Evolutionary conservation across 257 asterid genomes (phyloP), one percentile per base, ranked within the genome.

Genomic region (Lithospermum erythrorhizon): DNA sequence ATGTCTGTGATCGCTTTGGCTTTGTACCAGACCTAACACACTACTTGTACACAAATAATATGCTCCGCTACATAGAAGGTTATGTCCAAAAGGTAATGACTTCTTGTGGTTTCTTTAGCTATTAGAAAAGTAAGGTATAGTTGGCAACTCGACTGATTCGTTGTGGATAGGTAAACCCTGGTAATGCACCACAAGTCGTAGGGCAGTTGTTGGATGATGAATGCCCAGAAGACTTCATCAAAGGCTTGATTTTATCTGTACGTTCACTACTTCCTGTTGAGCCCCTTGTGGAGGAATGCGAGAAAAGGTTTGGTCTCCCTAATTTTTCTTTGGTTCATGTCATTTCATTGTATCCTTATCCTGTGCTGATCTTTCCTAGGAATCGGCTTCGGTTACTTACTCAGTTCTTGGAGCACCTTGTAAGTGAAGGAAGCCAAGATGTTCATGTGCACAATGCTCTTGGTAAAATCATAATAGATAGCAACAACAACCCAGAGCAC

Each of bases 371-470:
- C 71, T 52, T 48, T 32, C 69, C 67, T 81, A 93, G 99, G 94
- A 93, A 93, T 69, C 99, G 97, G 35, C 97, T 93, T 70, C 99
- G 99, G 56, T 78, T 93, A 32, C 95, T 93, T 67, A 89, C 99
- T 63, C 99, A 93, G 57, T 93, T 93, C 69, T 70, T 93, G 91
- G 99, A 93, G 89, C 97, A 89, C 80, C 99, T 93, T 72, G 99
- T 93, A 86, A 89, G 96, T 63, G 99, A 93, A 79, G 99, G 99
- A 73, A 93, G 99, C 78, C 97, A 93, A 74, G 99, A 93, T 75
- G 99, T 93, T 55, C 99, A 93, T 65, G 99, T 93, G 41, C 99
- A 93, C 82, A 89, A 93, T 73, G 97, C 97, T 65, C 79, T 93
- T 81, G 99, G 99, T 64, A 93, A 93, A 82, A 93, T 93, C 76